Conservation (phyloP, 805 yeast species). For the Teunomyces atbi region DNA sequence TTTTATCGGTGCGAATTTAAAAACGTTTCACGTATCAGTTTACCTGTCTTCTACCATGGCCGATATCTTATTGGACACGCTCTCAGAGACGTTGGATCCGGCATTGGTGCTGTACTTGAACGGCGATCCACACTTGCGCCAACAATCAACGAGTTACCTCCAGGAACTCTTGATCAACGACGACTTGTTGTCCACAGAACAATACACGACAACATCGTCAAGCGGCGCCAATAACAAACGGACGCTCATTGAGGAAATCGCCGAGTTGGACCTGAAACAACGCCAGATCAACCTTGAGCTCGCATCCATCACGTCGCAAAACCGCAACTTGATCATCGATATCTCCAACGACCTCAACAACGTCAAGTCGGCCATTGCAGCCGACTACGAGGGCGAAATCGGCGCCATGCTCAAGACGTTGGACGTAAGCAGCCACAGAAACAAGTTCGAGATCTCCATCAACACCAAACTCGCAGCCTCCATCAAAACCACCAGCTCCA, state of each 20-base stretch:
- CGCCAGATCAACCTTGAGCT: constrained; percentile 47
- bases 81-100: constrained; percentile 27
- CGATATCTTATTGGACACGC: constrained; percentile 31
- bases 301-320: constrained; percentile 35
- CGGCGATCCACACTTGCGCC: constrained; percentile 16
- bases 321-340: constrained; percentile 48
- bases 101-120: constrained; percentile 17
- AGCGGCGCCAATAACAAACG: constrained; percentile 19
- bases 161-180: constrained; percentile 48
- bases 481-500: constrained; percentile 26
- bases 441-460: constrained; percentile 15
- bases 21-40: neutral
- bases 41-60: constrained; percentile 22
- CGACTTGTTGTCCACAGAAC: constrained; percentile 44
- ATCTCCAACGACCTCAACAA: constrained; percentile 32
- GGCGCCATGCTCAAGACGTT: constrained; percentile 13
- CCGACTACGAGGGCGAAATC: constrained; percentile 15
- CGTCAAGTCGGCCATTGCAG: constrained; percentile 22
- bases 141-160: constrained; percentile 29
- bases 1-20: neutral
- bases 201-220: constrained; percentile 34
- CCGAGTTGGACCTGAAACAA: constrained; percentile 64
- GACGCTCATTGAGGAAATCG: constrained; percentile 65
- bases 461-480: constrained; percentile 21
- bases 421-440: constrained; percentile 17